These are phyloP conservation scores for Bassia scoparia DNA, from an alignment of 148 eudicot genomes.

Conservation along the genomic window DNA sequence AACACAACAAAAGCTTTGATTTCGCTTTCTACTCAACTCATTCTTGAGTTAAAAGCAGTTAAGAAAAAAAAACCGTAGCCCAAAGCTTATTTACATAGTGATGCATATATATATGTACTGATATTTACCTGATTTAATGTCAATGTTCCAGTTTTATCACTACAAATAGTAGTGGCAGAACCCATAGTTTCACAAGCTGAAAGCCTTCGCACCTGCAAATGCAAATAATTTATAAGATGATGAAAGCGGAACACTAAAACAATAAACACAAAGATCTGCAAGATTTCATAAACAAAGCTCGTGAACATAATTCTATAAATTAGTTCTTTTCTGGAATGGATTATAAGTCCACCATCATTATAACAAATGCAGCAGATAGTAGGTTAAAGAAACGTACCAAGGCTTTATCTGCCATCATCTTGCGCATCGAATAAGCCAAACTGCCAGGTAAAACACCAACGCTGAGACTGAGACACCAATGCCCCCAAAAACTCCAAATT, in stretches of 20 bases:
- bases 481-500: not conserved
- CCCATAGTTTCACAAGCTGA: constrained; percentile 99
- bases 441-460: constrained; percentile 38
- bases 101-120: constrained; percentile 2
- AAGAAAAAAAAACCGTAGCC: not conserved
- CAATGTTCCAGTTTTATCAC: constrained; percentile 96
- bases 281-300: not conserved
- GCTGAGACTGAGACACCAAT: constrained; percentile 3
- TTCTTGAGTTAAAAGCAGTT: not conserved
- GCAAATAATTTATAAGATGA: not conserved
- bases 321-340: not conserved
- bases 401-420: constrained; percentile 99
- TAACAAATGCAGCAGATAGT: not conserved
- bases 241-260: not conserved
- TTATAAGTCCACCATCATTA: not conserved
- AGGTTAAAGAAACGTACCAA: constrained; percentile 40
- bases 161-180: constrained; percentile 95
- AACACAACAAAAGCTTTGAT: not conserved
- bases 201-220: constrained; percentile 79
- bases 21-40: not conserved
- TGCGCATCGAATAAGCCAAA: constrained; percentile 94
- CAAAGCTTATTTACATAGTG: not conserved
- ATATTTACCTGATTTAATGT: constrained; percentile 75
- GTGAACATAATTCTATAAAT: not conserved
- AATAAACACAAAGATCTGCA: not conserved